A percentile compares a stretch with the other conserved stretches of the same genome.
phyloP scores from a whole-genome alignment of 768 basidiomycete species.

The Russula olivacea region DNA sequence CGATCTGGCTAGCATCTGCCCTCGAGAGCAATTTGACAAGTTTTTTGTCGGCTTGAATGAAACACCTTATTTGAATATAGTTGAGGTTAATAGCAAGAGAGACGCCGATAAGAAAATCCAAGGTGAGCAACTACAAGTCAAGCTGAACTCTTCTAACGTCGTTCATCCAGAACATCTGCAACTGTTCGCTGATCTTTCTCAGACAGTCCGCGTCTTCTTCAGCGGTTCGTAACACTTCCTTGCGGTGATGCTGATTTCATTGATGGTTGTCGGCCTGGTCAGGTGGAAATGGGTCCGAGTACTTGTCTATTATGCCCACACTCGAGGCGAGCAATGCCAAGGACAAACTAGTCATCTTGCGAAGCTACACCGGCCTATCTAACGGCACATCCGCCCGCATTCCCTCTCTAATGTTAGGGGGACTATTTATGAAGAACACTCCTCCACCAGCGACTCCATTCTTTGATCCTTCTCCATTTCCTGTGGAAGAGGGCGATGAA shows the following conservation, averaged over 20 bases:
- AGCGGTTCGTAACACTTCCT: constrained; percentile 9
- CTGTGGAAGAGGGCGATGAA: constrained; percentile 8
- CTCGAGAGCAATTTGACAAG: constrained; percentile 14
- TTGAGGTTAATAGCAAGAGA: constrained; percentile 20
- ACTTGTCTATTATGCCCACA: constrained; percentile 48
- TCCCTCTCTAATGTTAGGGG: constrained; percentile 49
- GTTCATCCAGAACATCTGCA: constrained; percentile 18
- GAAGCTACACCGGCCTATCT: constrained; percentile 41
- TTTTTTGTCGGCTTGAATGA: constrained; percentile 20
- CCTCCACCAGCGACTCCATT: background rate
- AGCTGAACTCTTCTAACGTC: background rate
- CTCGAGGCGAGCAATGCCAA: constrained; percentile 57
- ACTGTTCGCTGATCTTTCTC: constrained; percentile 13
- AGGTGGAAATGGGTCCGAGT: constrained; percentile 52
- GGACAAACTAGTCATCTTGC: constrained; percentile 60
- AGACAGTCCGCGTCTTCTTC: constrained; percentile 18
- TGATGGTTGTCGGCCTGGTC: constrained; percentile 14
- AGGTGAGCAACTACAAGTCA: constrained; percentile 1
- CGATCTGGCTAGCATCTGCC: constrained; percentile 14
- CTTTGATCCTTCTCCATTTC: constrained; percentile 2
- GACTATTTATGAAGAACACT: constrained; percentile 41
- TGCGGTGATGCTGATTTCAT: background rate
- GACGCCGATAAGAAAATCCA: constrained; percentile 19
- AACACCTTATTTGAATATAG: constrained; percentile 9
- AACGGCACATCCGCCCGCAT: constrained; percentile 43